Percentiles rank a stretch among this genome's conserved stretches.
Conservation (phyloP, 2,329 filamentous ascomycete genomes). For the Nigrograna mackinnonii region DNA sequence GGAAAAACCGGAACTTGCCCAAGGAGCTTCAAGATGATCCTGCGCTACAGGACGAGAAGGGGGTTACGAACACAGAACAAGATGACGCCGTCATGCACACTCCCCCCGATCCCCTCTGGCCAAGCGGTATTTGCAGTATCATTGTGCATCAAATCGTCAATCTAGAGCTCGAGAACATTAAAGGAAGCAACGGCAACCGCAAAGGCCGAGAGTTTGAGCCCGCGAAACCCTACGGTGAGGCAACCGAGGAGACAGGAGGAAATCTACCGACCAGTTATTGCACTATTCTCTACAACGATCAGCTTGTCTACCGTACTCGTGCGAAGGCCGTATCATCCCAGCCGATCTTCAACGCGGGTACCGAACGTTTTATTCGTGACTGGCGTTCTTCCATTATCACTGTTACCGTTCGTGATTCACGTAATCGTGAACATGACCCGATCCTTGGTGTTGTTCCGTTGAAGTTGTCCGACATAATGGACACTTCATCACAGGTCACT, state of each 20-base stretch:
- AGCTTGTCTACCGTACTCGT: conserved; percentile 89
- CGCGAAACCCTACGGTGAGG: conserved; percentile 80
- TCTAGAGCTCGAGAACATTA: conserved; percentile 87
- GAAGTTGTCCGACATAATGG: conserved; percentile 83
- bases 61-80: conserved; percentile 69
- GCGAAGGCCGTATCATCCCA: conserved; percentile 92
- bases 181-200: conserved; percentile 78
- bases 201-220: conserved; percentile 89
- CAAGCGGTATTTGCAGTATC: conserved; percentile 83
- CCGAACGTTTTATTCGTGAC: conserved; percentile 88
- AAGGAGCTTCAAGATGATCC: conserved; percentile 72
- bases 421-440: conserved; percentile 90
- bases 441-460: conserved; percentile 91
- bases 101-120: conserved; percentile 95
- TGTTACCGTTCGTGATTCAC: conserved; percentile 83
- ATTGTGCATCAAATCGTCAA: conserved; percentile 95
- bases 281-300: conserved; percentile 87
- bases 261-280: conserved; percentile 90
- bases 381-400: conserved; percentile 89
- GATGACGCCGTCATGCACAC: conserved; percentile 89
- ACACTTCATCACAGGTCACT: conserved; percentile 83
- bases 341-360: conserved; percentile 96
- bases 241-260: conserved; percentile 80
- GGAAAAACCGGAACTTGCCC: conserved; percentile 78
- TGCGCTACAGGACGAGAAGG: conserved; percentile 87